phyloP scores from a whole-genome alignment of 1,139 yeast species.

The Taphrina pruni region DNA sequence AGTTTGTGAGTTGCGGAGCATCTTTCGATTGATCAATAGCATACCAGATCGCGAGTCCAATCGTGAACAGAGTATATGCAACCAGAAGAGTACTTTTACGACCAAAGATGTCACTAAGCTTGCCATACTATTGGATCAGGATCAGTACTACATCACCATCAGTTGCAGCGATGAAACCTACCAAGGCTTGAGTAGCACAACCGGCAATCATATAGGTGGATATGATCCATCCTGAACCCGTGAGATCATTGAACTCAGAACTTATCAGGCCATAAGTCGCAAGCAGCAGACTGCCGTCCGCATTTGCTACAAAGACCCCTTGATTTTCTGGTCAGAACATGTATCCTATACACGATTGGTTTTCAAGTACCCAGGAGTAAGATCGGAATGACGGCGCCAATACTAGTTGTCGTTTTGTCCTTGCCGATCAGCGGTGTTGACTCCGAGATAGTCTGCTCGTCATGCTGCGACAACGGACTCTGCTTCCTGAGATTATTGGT shows the following conservation, averaged over 20 bases:
- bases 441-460: background rate
- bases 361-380: background rate
- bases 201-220: slow-evolving; percentile 19
- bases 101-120: slow-evolving; percentile 66
- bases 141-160: background rate
- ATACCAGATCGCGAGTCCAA: slow-evolving; percentile 44
- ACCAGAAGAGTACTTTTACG: slow-evolving; percentile 60
- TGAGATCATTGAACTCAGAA: slow-evolving; percentile 18
- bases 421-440: background rate
- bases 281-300: slow-evolving; percentile 28
- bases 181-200: slow-evolving; percentile 50
- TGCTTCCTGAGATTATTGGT: no score
- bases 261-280: slow-evolving; percentile 20
- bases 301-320: slow-evolving; percentile 30
- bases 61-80: slow-evolving; percentile 62
- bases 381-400: slow-evolving; percentile 8
- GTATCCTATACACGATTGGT: no score
- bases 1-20: background rate
- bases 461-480: no score
- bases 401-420: background rate
- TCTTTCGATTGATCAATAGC: background rate
- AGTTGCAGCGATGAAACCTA: background rate
- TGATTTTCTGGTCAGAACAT: no score
- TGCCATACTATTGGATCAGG: slow-evolving; percentile 57
- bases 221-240: slow-evolving; percentile 15